phyloP scores from a whole-genome alignment of 371 early-diverging fungal species.

The Mortierella sp. region DNA sequence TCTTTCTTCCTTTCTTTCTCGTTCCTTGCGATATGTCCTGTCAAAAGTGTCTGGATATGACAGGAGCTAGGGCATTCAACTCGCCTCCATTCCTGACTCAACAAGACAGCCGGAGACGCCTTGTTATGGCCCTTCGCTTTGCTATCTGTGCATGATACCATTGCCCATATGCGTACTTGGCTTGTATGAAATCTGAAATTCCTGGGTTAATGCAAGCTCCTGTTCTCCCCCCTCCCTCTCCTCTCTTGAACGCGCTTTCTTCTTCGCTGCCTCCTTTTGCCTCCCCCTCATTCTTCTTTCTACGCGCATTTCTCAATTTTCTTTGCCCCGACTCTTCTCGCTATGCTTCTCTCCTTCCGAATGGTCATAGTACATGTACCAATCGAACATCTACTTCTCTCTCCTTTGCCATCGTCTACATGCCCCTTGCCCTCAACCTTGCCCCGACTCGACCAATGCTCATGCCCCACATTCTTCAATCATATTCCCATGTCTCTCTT shows the following conservation, averaged over 20 bases:
- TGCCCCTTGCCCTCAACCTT: not conserved
- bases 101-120: not conserved
- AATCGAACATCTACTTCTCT: not conserved
- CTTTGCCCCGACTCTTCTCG: not conserved
- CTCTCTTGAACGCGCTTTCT: not conserved
- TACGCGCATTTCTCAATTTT: not conserved
- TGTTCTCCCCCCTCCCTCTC: not conserved
- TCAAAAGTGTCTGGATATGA: not conserved
- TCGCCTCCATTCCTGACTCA: not conserved
- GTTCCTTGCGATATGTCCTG: not conserved
- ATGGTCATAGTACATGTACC: not conserved
- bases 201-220: not conserved
- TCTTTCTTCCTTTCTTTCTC: not conserved
- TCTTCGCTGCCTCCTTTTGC: not conserved
- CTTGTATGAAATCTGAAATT: not conserved
- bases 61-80: not conserved
- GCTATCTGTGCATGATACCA: not conserved
- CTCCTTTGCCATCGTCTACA: slow-evolving; percentile 10
- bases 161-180: not conserved
- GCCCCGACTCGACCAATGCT: not conserved
- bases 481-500: not conserved
- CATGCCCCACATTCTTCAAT: slow-evolving; percentile 8
- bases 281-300: not conserved
- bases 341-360: slow-evolving; percentile 3
- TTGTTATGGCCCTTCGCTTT: not conserved